Base-by-base conservation (phyloP, 495 filamentous ascomycete species). In the Penicillium bialowiezense region DNA sequence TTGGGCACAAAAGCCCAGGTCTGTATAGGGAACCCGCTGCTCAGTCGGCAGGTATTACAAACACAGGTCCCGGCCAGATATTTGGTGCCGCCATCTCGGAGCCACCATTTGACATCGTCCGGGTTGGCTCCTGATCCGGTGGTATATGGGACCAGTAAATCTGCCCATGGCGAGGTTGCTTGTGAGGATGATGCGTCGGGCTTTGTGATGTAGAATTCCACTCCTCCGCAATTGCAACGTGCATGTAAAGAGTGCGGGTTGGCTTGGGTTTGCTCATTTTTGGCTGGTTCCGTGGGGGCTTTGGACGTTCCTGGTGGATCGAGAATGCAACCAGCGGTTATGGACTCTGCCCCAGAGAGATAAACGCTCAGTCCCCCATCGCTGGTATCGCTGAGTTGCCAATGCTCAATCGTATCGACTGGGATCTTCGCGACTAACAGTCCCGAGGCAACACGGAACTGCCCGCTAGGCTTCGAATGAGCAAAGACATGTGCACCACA, bases 1-100 rank as follows among this genome's bases (percentile, higher is more conserved):
- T 75, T 75, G 4, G 85, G 85, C 13, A 88, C 64, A 50, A 88
- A 89, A 0, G 81, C 75, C 85, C 87, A 90, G 7, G 74, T 62
- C 51, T 86, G 82, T 41, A 86, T 78, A 38, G 88, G 85, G 58
- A 83, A 85, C 3, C 86, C 87, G 3, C 78, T 77, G 4, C 69
- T 63, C 8, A 80, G 62, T 20, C 85, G 78, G 63, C 87, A 90
- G 2, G 79, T 79, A 4, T 59, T 65, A 62, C 86, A 89, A 0
- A 75, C 73, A 59, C 86, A 89, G n/a, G 78, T 77, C 4, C 83
- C 85, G 7, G 83, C 78, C 2, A 86, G 67, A 64, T 82, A 89
- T 37, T 70, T 77, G n/a, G 55, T 71, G 23, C 64, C 54, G 33
- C 51, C 54, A 2, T 52, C 58, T 39, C 62, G 62, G 3, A 84